Base-by-base conservation (phyloP, 2,329 filamentous ascomycete species). In the Coniosporium tulheliwenetii region DNA sequence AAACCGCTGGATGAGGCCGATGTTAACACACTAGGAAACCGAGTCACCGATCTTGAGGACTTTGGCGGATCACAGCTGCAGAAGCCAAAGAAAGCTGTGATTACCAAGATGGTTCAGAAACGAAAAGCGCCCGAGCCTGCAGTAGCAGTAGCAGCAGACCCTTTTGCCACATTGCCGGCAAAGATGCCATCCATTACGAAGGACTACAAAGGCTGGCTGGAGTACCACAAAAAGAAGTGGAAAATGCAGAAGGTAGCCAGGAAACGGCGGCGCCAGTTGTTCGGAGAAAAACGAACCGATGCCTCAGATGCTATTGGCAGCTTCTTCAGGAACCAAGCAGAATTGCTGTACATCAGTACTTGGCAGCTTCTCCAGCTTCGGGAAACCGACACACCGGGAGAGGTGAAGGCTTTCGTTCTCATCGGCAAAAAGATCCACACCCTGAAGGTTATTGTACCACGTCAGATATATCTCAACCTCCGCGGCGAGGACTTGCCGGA, bases 151-250 rank as follows among this genome's bases (percentile, higher is more conserved):
- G 75, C 73, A 2, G 62, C 72, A 0, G 84, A 96, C 54, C 86
- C 86, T 0, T 93, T 85, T 59, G 79, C 85, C 26, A 75, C 75
- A 16, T 69, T 98, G 10, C 91, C 91, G 0, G 75, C 81, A 45
- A 71, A 75, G 35, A 93, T 94, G 81, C 89, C 91, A 1, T 75
- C 73, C 16, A 82, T 91, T 14, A 83, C 78, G 0, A 77, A 91
- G 38, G 81, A 98, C 59, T 99, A 99, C 50, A 66, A 76, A 13
- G 85, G 76, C 0, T 98, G 93, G 67, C 60, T 99, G 40, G 73
- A 81, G 53, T 96, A 96, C 53, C 91, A 98, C 57, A 99, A 99
- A 62, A 77, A 87, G 64, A 98, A 98, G 61, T 99, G 91, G 91
- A 95, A 89, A 65, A 81, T 96, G 32, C 91, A 99, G 57, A 93